Percentiles rank a stretch among this genome's conserved stretches.
Conservation (phyloP, 495 filamentous ascomycete species). For the Lasiosphaeris hirsuta region DNA sequence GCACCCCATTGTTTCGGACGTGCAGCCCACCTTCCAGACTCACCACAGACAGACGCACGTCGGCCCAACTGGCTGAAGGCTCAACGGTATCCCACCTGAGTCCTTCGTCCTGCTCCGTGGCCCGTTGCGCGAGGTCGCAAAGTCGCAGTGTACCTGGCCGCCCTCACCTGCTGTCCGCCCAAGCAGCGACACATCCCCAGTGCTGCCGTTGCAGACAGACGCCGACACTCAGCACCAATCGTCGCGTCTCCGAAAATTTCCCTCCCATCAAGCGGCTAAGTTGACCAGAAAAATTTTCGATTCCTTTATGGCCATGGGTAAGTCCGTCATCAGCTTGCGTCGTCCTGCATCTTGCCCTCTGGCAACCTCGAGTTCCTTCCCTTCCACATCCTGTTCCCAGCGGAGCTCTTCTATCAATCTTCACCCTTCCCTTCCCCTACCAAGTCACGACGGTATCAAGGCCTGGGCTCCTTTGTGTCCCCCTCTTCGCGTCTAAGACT, state of each 20-base stretch:
- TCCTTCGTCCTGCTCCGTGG: constrained; percentile 15
- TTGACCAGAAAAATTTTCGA: constrained; percentile 33
- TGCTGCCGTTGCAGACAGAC: constrained; percentile 23
- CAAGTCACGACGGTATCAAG: constrained; percentile 13
- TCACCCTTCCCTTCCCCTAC: neutral
- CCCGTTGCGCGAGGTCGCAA: constrained; percentile 23
- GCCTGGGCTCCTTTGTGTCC: neutral
- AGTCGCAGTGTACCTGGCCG: constrained; percentile 24
- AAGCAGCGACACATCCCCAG: constrained; percentile 19
- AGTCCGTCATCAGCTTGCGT: constrained; percentile 31
- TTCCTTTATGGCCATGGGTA: constrained; percentile 40
- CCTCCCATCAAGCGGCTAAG: constrained; percentile 42
- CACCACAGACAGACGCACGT: constrained; percentile 26
- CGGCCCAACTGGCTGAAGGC: constrained; percentile 27
- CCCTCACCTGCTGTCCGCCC: constrained; percentile 24
- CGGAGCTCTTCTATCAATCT: neutral
- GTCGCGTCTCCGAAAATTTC: constrained; percentile 32
- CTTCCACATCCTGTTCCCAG: neutral
- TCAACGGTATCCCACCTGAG: constrained; percentile 15
- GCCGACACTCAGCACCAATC: constrained; percentile 29
- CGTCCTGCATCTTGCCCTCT: constrained; percentile 18
- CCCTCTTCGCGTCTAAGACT: constrained; percentile 15
- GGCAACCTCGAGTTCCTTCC: neutral
- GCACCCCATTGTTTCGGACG: constrained; percentile 26
- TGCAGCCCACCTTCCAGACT: constrained; percentile 24